Evolutionary conservation across 805 yeast species (phyloP).

Genomic region (Pichia heedii): DNA sequence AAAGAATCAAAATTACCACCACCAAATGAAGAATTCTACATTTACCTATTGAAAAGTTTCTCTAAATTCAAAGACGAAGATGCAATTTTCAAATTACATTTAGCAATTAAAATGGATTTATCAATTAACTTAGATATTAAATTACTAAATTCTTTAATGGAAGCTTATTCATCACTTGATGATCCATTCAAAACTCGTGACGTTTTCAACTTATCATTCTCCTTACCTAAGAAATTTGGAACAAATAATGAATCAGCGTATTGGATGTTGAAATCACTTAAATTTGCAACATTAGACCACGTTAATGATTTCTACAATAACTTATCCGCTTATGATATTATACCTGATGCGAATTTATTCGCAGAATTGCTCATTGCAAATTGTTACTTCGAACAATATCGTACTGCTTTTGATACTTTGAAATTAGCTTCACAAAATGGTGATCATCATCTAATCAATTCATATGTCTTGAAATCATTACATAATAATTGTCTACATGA

Average conservation of each 20-base stretch:
- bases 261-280: conserved; percentile 57
- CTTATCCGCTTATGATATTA: conserved; percentile 41
- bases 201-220: conserved; percentile 48
- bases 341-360: conserved; percentile 44
- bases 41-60: conserved; percentile 50
- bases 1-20: conserved; percentile 45
- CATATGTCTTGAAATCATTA: conserved; percentile 38
- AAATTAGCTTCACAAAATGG: conserved; percentile 40
- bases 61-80: conserved; percentile 51
- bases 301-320: conserved; percentile 57
- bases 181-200: conserved; percentile 49
- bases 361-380: conserved; percentile 60
- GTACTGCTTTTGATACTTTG: conserved; percentile 45
- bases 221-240: conserved; percentile 43
- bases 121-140: conserved; percentile 45
- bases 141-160: conserved; percentile 53
- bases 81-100: conserved; percentile 58
- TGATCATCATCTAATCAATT: conserved; percentile 30
- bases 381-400: conserved; percentile 54
- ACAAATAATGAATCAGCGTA: conserved; percentile 55
- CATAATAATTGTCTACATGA: conserved; percentile 37
- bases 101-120: conserved; percentile 54
- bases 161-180: conserved; percentile 51
- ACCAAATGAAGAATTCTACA: conserved; percentile 48
- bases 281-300: conserved; percentile 42